Percentiles rank a stretch among this genome's conserved stretches.
Conservation (phyloP, 257 asterid species). For the Nicotiana noctiflora region DNA sequence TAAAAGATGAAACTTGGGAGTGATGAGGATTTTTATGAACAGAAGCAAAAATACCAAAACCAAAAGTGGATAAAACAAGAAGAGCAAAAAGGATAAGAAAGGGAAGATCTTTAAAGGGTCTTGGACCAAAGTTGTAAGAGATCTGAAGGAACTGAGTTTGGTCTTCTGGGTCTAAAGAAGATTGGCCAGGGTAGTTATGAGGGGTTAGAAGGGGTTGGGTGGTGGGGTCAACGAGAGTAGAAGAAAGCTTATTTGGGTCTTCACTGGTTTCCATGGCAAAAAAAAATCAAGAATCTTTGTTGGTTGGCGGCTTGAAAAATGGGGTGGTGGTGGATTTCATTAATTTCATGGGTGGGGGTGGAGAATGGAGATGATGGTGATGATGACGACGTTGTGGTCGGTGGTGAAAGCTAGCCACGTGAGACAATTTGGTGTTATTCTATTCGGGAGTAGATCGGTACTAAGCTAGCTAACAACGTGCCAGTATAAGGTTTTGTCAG, state of each 20-base stretch:
- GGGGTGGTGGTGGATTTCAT: slow-evolving; percentile 17
- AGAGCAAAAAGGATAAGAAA: slow-evolving; percentile 56
- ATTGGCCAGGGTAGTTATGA: slow-evolving; percentile 12
- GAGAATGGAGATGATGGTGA: slow-evolving; percentile 16
- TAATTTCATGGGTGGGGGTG: not conserved
- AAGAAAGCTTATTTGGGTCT: slow-evolving; percentile 47
- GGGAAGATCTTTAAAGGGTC: slow-evolving; percentile 58
- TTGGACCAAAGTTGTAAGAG: slow-evolving; percentile 77
- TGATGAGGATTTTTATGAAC: slow-evolving; percentile 59
- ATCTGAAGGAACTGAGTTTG: slow-evolving; percentile 74
- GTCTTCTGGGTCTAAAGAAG: slow-evolving; percentile 46
- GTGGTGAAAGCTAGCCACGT: not conserved
- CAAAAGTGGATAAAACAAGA: slow-evolving; percentile 59
- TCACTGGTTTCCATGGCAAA: slow-evolving; percentile 42
- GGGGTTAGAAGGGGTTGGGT: slow-evolving; percentile 32
- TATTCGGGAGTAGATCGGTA: slow-evolving; percentile 2
- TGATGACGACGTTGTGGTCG: slow-evolving; percentile 6
- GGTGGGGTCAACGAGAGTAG: slow-evolving; percentile 27
- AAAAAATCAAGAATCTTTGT: not conserved
- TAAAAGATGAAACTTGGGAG: slow-evolving; percentile 39
- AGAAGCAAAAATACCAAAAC: slow-evolving; percentile 79
- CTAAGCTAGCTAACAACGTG: not conserved
- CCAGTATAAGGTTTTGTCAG: not conserved
- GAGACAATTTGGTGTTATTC: slow-evolving; percentile 25
- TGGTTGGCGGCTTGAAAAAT: not conserved